Conservation (phyloP, 805 yeast genomes). For the Saturnispora dispora region DNA sequence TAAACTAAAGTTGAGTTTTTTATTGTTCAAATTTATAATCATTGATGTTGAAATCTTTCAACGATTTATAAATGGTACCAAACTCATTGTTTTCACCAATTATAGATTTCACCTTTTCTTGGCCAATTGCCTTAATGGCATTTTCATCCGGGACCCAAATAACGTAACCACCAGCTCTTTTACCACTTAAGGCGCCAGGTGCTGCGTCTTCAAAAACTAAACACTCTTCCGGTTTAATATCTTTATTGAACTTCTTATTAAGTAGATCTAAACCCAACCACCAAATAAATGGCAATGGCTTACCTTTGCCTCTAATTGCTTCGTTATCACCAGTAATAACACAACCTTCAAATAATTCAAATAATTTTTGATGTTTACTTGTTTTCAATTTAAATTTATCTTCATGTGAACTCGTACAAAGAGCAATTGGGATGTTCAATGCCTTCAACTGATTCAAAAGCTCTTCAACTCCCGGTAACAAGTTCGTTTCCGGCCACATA, state of each 20-base stretch:
- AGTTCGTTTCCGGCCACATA: conserved; percentile 54
- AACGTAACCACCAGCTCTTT: conserved; percentile 75
- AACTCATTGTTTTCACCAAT: conserved; percentile 35
- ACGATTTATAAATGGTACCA: conserved; percentile 47
- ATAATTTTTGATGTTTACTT: conserved; percentile 47
- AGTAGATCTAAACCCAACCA: conserved; percentile 63
- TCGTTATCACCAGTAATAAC: conserved; percentile 85
- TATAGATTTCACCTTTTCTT: conserved; percentile 35
- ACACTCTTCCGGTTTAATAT: conserved; percentile 68
- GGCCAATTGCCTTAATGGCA: conserved; percentile 47
- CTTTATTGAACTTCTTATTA: conserved; percentile 40
- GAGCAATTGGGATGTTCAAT: conserved; percentile 64
- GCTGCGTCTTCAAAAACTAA: conserved; percentile 92
- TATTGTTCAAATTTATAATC: conserved; percentile 34
- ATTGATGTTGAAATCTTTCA: conserved; percentile 43
- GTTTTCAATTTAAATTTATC: conserved; percentile 66
- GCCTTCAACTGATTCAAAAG: conserved; percentile 45
- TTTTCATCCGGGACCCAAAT: conserved; percentile 89
- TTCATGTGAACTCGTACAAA: conserved; percentile 77
- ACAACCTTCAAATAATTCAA: conserved; percentile 52
- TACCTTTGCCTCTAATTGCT: conserved; percentile 77
- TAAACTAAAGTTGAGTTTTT: background rate
- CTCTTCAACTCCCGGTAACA: conserved; percentile 81
- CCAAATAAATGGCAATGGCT: conserved; percentile 94
- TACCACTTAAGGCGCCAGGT: conserved; percentile 83